Base-by-base conservation (phyloP, 2,329 filamentous ascomycete species). In the Penicillium sp. region DNA sequence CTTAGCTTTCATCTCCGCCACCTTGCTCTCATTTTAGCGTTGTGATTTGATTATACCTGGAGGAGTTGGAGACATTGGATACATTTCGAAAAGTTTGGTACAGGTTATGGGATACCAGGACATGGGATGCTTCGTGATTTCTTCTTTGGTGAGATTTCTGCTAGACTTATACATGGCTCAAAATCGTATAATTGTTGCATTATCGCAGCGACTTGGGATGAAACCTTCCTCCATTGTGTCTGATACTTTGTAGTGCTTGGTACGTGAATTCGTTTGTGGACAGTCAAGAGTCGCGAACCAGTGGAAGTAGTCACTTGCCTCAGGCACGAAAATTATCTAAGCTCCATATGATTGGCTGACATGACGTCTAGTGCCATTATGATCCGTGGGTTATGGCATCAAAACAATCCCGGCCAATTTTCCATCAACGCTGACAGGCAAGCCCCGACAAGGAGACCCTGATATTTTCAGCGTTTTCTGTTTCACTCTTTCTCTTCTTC, bases 331-430 rank as follows among this genome's bases (percentile, higher is more conserved):
- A 66, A 43, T 71, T 72, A 42, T 49, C 37, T 92, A 70, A 94
- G 83, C 78, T 78, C 91, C 3, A 1, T 10, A 5, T 65, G 64
- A 70, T 69, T 70, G 62, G 68, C 49, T 48, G 45, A 14, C 13
- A 42, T 43, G 55, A 52, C 56, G 22, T 25, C 59, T 70, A 68
- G 68, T 53, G 65, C 61, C 61, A 64, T 46, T 33, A 55, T 61
- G 65, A 68, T 69, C 67, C 68, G 68, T 70, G 68, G 67, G 49
- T 67, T 69, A 69, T 68, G 60, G 65, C 65, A 69, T 89, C 49
- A 88, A 85, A 66, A 93, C 87, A 72, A 96, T 90, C 76, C 95
- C 91, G 95, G 38, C 55, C 60, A 53, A 68, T 68, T 65, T 62
- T 58, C 61, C 64, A 65, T 70, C 67, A 65, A 52, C 66, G 64